Base-by-base conservation (phyloP, 805 yeast species). In the Pichia cephalocereana region DNA sequence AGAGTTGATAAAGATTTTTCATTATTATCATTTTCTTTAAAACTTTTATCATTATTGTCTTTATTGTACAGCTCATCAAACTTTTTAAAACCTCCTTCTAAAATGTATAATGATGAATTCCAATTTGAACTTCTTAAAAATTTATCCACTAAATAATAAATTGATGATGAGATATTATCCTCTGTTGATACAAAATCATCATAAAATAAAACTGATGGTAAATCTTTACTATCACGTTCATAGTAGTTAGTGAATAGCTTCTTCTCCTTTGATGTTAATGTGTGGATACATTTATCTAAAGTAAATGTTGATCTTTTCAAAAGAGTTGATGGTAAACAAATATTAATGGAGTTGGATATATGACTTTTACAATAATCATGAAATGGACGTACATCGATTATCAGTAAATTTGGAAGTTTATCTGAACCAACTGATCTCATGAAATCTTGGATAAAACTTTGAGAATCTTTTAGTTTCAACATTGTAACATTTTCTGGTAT, bases 311-410 rank as follows among this genome's bases (percentile, higher is more conserved):
- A 70, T 54, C 98, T 75, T 61, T 82, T 85, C 53, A 90, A 68
- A 40, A 90, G 70, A 0, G 97, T 90, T n/a, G 96, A 83, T 2
- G 98, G 97, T 14, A 90, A 67, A 63, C 95, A 86, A 37, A 91
- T 74, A 61, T 87, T 87, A 41, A 86, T 69, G 0, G 97, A 76
- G 40, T 75, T 70, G 5, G 56, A 58, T 12, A 91, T 64, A 52
- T 82, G 88, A 3, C 72, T 60, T 50, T 71, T 75, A 40, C 81
- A 73, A 60, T 70, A 87, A 49, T 86, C 91, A 26, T 85, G 80
- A 60, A 81, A 87, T 0, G 96, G 86, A 47, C 98, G 70, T 11
- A 85, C 82, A 61, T 90, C 98, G 15, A 88, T 68, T 3, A 84
- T 57, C n/a, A 86, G 55, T 6, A 73, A 52, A 39, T 59, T 60